Percentiles rank a stretch among this genome's conserved stretches.
phyloP scores from a whole-genome alignment of 768 basidiomycete genomes.

The Symmetrospora coprosmae region DNA sequence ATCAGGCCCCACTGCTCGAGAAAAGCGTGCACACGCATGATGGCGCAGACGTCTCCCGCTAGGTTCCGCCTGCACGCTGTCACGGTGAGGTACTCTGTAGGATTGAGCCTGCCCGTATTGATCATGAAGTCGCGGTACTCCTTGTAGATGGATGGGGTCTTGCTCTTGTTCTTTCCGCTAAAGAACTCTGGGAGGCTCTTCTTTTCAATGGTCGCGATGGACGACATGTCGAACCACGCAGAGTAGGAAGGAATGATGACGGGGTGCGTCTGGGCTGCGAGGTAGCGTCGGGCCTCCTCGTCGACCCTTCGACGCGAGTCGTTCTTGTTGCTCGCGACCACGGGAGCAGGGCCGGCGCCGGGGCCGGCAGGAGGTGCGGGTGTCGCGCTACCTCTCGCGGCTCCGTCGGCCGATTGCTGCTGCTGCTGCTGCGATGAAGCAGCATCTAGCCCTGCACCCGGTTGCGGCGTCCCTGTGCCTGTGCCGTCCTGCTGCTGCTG shows the following conservation, averaged over 20 bases:
- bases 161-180: slow-evolving; percentile 81
- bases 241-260: slow-evolving; percentile 94
- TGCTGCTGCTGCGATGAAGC: too few species aligned
- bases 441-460: background rate
- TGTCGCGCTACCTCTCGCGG: too few species aligned
- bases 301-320: slow-evolving; percentile 12
- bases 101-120: slow-evolving; percentile 88
- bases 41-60: slow-evolving; percentile 93
- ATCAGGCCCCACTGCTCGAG: slow-evolving; percentile 97
- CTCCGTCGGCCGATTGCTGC: too few species aligned
- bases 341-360: background rate
- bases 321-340: background rate
- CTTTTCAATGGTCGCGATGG: slow-evolving; percentile 80
- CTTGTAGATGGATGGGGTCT: slow-evolving; percentile 94
- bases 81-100: slow-evolving; percentile 88
- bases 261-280: slow-evolving; percentile 87
- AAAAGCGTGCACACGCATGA: slow-evolving; percentile 98
- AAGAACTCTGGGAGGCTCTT: slow-evolving; percentile 95
- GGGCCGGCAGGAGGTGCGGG: too few species aligned
- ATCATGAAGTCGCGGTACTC: slow-evolving; percentile 99
- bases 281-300: slow-evolving; percentile 60
- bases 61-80: slow-evolving; percentile 91
- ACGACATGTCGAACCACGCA: slow-evolving; percentile 93
- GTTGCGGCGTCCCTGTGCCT: background rate
- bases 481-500: background rate